Conservation (phyloP, 192 early-diverging fungal species). For the Linnemannia schmuckeri region DNA sequence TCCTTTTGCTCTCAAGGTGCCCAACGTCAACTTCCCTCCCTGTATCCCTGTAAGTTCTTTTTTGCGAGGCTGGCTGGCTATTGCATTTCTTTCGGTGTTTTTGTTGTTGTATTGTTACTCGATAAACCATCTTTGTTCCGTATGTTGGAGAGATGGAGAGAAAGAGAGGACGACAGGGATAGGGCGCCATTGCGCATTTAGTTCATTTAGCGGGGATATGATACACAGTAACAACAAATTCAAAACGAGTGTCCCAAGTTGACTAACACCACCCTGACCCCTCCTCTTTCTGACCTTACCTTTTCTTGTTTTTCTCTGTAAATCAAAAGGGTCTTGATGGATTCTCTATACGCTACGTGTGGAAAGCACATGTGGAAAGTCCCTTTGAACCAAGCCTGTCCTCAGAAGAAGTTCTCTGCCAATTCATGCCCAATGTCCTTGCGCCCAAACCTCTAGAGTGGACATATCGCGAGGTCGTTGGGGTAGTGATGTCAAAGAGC, state of each 20-base stretch:
- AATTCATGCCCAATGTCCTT: conserved; percentile 44
- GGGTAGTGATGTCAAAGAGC: conserved; percentile 22
- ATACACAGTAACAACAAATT: no score
- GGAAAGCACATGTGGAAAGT: conserved; percentile 51
- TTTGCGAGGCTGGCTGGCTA: background rate
- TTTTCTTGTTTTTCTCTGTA: conserved; percentile 6
- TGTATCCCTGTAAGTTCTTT: conserved; percentile 49
- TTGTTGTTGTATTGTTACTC: background rate
- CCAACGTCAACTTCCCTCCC: conserved; percentile 52
- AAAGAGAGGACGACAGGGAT: background rate
- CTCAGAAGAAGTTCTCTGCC: conserved; percentile 50
- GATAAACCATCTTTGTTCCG: no score
- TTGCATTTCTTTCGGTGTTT: background rate
- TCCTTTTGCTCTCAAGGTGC: conserved; percentile 54
- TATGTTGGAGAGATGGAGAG: background rate
- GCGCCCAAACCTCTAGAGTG: conserved; percentile 53
- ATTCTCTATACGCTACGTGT: conserved; percentile 51
- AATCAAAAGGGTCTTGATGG: conserved; percentile 39
- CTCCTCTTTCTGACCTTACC: background rate
- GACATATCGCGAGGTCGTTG: conserved; percentile 36
- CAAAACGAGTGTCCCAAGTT: background rate
- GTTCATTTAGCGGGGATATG: background rate
- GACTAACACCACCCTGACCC: background rate
- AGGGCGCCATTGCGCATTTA: background rate
- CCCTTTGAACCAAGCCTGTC: conserved; percentile 30